phyloP scores from a whole-genome alignment of 768 basidiomycete genomes.

The Grammothele lineata region DNA sequence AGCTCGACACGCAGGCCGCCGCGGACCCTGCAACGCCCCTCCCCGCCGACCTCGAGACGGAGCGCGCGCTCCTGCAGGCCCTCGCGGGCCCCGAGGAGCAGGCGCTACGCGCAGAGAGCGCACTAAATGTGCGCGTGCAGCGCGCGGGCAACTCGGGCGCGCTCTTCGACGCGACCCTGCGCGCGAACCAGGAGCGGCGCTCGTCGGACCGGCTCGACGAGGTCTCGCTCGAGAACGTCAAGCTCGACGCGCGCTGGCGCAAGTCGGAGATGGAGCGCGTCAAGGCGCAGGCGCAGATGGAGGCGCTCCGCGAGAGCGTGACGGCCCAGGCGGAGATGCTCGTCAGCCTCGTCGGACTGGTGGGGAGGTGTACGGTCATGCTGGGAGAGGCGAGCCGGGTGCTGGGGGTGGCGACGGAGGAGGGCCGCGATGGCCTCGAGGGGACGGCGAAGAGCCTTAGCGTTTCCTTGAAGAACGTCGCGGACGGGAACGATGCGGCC shows the following conservation, averaged over 20 bases:
- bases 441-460: constrained; percentile 46
- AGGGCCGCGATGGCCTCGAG: constrained; percentile 33
- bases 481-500: constrained; percentile 64
- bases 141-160: constrained; percentile 70
- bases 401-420: constrained; percentile 37
- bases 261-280: constrained; percentile 69
- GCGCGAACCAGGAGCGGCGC: constrained; percentile 76
- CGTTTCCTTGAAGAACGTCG: constrained; percentile 46
- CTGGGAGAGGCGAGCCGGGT: constrained; percentile 53
- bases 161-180: constrained; percentile 83
- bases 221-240: constrained; percentile 60
- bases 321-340: constrained; percentile 62
- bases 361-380: constrained; percentile 73
- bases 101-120: constrained; percentile 52
- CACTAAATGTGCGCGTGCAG: constrained; percentile 53
- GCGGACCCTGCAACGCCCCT: constrained; percentile 31
- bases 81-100: constrained; percentile 72
- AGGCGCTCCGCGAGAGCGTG: constrained; percentile 58
- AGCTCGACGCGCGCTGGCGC: constrained; percentile 59
- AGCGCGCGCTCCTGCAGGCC: constrained; percentile 62
- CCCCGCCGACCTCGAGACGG: constrained; percentile 63
- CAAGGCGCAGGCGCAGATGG: constrained; percentile 62
- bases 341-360: constrained; percentile 72
- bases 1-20: constrained; percentile 43
- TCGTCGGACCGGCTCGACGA: constrained; percentile 74